Conservation (phyloP, 345 rosid genomes). For the Carallia pectinifolia region DNA sequence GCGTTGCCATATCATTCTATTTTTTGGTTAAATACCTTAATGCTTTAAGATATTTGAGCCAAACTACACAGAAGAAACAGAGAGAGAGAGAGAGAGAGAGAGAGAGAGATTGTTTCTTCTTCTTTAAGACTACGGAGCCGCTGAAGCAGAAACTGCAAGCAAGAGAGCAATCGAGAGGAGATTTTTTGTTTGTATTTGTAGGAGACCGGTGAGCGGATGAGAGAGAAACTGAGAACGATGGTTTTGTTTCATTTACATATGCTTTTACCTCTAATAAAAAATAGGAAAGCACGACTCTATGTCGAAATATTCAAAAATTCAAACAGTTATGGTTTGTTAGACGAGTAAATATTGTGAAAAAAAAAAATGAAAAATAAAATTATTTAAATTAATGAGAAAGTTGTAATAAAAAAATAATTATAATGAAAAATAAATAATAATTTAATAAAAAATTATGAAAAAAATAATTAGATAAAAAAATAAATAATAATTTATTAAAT, state of each 20-base stretch:
- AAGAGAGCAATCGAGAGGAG: not conserved
- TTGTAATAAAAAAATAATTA: too few species aligned
- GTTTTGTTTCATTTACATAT: constrained; percentile 9
- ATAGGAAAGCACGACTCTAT: too few species aligned
- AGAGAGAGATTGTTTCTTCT: constrained; percentile 55
- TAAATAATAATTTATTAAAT: too few species aligned
- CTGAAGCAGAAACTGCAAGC: constrained; percentile 33
- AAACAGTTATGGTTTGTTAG: too few species aligned
- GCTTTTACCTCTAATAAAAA: too few species aligned
- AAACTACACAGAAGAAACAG: constrained; percentile 1
- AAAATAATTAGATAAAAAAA: too few species aligned
- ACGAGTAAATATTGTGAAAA: not conserved
- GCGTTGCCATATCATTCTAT: constrained; percentile 27
- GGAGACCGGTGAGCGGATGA: not conserved
- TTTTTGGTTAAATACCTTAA: constrained; percentile 2
- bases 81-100: constrained; percentile 31
- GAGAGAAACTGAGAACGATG: constrained; percentile 23
- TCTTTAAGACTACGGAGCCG: constrained; percentile 59
- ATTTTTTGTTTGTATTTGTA: not conserved
- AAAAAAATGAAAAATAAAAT: not conserved
- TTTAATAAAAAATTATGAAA: not conserved
- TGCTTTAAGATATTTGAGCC: constrained; percentile 15
- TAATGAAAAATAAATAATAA: too few species aligned
- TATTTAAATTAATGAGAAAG: too few species aligned
- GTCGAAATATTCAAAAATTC: too few species aligned